Conservation (phyloP, 2,329 filamentous ascomycete species). For the Zymoseptoria tritici region DNA sequence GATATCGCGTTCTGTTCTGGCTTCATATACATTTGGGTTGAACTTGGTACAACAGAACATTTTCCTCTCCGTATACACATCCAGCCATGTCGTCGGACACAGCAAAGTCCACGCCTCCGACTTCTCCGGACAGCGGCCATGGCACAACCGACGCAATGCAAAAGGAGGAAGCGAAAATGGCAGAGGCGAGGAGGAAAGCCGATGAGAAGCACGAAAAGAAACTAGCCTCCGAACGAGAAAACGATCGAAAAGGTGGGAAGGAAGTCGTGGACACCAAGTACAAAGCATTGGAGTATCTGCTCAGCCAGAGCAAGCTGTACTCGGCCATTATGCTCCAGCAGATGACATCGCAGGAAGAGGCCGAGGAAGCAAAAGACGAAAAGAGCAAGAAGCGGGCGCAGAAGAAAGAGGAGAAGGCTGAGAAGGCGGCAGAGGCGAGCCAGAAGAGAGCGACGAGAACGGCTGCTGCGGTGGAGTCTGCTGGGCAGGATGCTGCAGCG, state of each 20-base stretch:
- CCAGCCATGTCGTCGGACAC: slow-evolving; percentile 11
- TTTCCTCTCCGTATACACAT: not conserved
- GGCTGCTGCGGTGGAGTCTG: slow-evolving; percentile 12
- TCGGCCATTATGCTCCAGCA: slow-evolving; percentile 46
- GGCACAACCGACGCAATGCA: slow-evolving; percentile 36
- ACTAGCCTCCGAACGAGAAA: slow-evolving; percentile 39
- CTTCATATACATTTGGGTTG: not conserved
- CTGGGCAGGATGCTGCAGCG: slow-evolving; percentile 5
- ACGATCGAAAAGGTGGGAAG: slow-evolving; percentile 40
- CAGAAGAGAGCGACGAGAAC: slow-evolving; percentile 42
- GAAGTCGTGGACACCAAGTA: slow-evolving; percentile 44
- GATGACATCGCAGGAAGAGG: slow-evolving; percentile 46
- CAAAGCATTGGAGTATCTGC: slow-evolving; percentile 45
- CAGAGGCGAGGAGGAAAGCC: slow-evolving; percentile 34
- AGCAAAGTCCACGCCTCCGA: slow-evolving; percentile 26
- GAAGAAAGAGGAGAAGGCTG: slow-evolving; percentile 42
- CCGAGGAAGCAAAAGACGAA: slow-evolving; percentile 39
- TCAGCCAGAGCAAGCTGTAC: slow-evolving; percentile 48
- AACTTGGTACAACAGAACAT: not conserved
- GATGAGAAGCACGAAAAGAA: slow-evolving; percentile 39
- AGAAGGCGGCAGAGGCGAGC: slow-evolving; percentile 38
- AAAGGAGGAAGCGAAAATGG: slow-evolving; percentile 41
- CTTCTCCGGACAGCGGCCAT: slow-evolving; percentile 25
- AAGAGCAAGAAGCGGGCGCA: slow-evolving; percentile 38
- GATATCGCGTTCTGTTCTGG: too few species aligned